Percentiles rank a stretch among this genome's conserved stretches.
Conservation (phyloP, 2,329 filamentous ascomycete species). For the Nemania sp. region DNA sequence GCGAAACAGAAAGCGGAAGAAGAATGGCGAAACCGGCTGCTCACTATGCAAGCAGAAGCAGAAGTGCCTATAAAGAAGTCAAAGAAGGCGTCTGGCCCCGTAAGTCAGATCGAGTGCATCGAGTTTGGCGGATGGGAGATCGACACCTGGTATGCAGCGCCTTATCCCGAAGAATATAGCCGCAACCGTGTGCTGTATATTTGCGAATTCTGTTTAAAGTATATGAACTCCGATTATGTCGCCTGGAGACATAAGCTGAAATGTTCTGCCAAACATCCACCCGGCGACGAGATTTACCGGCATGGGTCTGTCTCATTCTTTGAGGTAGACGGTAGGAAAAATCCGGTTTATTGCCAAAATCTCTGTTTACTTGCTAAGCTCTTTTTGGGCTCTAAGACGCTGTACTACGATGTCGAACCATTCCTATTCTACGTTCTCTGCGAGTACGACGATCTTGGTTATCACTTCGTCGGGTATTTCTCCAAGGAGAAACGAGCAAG, state of each 20-base stretch:
- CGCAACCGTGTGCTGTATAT: constrained; percentile 97
- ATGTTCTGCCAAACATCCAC: constrained; percentile 95
- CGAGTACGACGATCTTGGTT: constrained; percentile 90
- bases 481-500: constrained; percentile 97
- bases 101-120: constrained; percentile 98
- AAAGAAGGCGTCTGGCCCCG: constrained; percentile 83
- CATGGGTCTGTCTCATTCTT: constrained; percentile 93
- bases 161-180: constrained; percentile 98
- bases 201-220: constrained; percentile 98
- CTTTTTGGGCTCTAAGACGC: constrained; percentile 97
- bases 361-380: constrained; percentile 95
- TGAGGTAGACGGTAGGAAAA: constrained; percentile 96
- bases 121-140: constrained; percentile 98
- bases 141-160: constrained; percentile 98
- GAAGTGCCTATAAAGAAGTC: constrained; percentile 72
- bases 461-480: constrained; percentile 99
- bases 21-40: constrained; percentile 80
- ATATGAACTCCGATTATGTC: constrained; percentile 99
- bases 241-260: constrained; percentile 98
- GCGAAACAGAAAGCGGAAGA: constrained; percentile 92
- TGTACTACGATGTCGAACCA: constrained; percentile 98
- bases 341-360: constrained; percentile 98
- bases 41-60: constrained; percentile 71
- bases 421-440: constrained; percentile 98
- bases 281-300: constrained; percentile 97